Evolutionary conservation across 495 filamentous ascomycete species (phyloP).

Genomic region (Pseudoneurospora amorphoporcata): DNA sequence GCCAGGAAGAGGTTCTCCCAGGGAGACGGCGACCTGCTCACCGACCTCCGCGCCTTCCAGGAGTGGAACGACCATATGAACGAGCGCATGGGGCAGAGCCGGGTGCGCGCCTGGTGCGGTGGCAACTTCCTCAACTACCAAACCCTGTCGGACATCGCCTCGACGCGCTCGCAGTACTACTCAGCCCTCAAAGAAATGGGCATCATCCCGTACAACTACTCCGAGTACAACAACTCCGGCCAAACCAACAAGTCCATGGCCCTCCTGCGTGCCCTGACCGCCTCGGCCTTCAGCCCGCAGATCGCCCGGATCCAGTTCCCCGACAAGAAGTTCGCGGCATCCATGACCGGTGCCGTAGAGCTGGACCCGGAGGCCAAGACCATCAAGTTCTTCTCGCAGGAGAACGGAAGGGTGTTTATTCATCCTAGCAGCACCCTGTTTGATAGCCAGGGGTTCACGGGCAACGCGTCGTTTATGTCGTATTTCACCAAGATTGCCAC

Average conservation of each 20-base stretch:
- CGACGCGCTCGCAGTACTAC: slow-evolving; percentile 77
- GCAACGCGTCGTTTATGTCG: slow-evolving; percentile 58
- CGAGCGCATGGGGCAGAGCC: slow-evolving; percentile 43
- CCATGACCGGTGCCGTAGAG: slow-evolving; percentile 76
- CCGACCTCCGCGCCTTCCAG: slow-evolving; percentile 74
- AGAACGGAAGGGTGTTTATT: slow-evolving; percentile 81
- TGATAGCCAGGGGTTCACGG: slow-evolving; percentile 61
- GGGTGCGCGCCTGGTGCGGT: slow-evolving; percentile 70
- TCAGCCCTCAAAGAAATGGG: slow-evolving; percentile 77
- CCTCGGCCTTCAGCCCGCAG: slow-evolving; percentile 83
- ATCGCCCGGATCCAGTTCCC: slow-evolving; percentile 84
- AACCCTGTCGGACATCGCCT: slow-evolving; percentile 75
- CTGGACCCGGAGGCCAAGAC: slow-evolving; percentile 84
- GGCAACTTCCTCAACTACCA: slow-evolving; percentile 78
- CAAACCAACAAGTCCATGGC: slow-evolving; percentile 25
- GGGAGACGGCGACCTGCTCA: slow-evolving; percentile 77
- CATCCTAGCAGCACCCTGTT: slow-evolving; percentile 84
- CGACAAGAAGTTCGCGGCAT: slow-evolving; percentile 85
- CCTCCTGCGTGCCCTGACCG: slow-evolving; percentile 80
- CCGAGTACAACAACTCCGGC: slow-evolving; percentile 32
- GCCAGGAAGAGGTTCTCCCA: slow-evolving; percentile 61
- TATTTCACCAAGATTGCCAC: slow-evolving; percentile 90
- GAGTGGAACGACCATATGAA: slow-evolving; percentile 60
- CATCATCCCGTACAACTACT: slow-evolving; percentile 45
- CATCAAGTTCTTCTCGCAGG: slow-evolving; percentile 85